Evolutionary conservation across 176 grass and related monocot species (phyloP).

Genomic region (Eragrostis curvula): DNA sequence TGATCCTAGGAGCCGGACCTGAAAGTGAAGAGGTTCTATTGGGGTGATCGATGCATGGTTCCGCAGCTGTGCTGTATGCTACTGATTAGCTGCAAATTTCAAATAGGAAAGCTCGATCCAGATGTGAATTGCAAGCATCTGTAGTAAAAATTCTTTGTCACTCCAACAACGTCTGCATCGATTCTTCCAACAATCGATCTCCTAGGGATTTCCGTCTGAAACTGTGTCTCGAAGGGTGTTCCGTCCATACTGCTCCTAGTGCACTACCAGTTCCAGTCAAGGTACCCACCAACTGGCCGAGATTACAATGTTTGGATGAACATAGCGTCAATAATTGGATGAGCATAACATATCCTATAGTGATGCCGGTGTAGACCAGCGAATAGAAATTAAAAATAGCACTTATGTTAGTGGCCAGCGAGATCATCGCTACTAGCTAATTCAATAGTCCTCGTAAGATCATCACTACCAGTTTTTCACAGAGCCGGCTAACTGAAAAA

Average conservation of each 20-base stretch:
- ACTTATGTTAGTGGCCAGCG: not conserved
- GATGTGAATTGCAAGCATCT: conserved; percentile 8
- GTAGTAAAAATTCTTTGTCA: not conserved
- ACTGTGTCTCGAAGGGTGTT: not conserved
- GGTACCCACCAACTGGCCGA: not conserved
- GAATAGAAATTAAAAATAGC: not conserved
- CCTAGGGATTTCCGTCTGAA: conserved; percentile 12
- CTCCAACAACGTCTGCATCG: not conserved
- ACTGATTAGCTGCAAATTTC: not conserved
- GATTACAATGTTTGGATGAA: not conserved
- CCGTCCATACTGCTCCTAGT: not conserved
- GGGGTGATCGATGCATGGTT: too few species aligned
- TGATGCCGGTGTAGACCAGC: conserved; percentile 1
- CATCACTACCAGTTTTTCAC: too few species aligned
- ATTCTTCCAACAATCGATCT: not conserved
- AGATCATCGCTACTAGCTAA: not conserved
- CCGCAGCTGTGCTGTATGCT: too few species aligned
- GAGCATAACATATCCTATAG: not conserved
- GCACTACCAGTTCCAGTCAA: conserved; percentile 32
- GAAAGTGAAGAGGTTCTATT: too few species aligned
- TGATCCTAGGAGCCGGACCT: too few species aligned
- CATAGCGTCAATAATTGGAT: not conserved
- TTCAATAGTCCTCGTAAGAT: not conserved
- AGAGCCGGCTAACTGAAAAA: too few species aligned
- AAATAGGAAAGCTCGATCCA: too few species aligned